These are phyloP conservation scores for Brassica cretica DNA, from an alignment of 345 rosid species.

Conservation along the genomic window DNA sequence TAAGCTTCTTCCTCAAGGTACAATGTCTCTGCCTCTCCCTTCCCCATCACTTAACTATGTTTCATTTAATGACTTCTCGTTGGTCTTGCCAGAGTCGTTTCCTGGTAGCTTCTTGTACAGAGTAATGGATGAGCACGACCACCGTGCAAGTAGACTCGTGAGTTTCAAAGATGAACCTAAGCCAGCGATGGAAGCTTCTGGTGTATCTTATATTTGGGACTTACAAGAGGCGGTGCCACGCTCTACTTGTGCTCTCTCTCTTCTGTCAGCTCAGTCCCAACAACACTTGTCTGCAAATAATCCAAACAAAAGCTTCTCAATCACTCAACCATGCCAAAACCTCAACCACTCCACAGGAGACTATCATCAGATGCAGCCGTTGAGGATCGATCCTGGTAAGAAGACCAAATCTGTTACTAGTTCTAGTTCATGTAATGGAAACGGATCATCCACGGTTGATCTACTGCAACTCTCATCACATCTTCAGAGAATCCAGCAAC, in stretches of 20 bases:
- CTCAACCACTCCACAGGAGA: constrained; percentile 5
- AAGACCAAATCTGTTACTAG: constrained; percentile 18
- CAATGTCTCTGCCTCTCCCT: not conserved
- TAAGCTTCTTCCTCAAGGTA: constrained; percentile 60
- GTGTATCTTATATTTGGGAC: constrained; percentile 40
- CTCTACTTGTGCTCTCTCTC: constrained; percentile 89
- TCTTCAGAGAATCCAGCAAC: constrained; percentile 73
- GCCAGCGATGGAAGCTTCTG: constrained; percentile 38
- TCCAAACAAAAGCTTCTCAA: constrained; percentile 41
- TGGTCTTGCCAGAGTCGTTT: constrained; percentile 58
- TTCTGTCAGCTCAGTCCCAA: constrained; percentile 84
- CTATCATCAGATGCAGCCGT: constrained; percentile 16
- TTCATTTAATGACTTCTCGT: constrained; percentile 43
- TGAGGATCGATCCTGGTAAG: constrained; percentile 8
- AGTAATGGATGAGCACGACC: constrained; percentile 44
- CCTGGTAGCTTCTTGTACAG: constrained; percentile 42
- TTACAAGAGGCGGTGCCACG: constrained; percentile 35
- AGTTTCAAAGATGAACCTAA: constrained; percentile 55
- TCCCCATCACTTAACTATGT: not conserved
- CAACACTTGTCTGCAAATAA: constrained; percentile 41
- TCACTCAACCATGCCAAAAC: constrained; percentile 35
- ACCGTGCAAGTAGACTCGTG: constrained; percentile 46
- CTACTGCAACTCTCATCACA: constrained; percentile 69
- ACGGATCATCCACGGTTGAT: constrained; percentile 56
- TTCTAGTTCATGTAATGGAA: constrained; percentile 39